phyloP scores from a whole-genome alignment of 768 basidiomycete genomes.

The Lyophyllum decastes region DNA sequence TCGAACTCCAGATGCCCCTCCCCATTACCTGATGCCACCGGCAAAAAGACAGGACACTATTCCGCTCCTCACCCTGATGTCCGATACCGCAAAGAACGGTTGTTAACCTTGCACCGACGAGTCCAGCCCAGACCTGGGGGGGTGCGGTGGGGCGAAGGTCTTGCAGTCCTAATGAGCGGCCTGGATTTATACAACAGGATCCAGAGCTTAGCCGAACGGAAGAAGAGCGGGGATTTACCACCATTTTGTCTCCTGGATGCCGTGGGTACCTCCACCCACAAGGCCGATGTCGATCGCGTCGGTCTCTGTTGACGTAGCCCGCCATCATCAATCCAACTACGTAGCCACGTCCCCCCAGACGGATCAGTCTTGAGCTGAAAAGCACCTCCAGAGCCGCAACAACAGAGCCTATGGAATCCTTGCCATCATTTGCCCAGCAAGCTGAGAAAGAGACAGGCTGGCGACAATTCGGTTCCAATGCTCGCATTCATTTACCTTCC shows the following conservation, averaged over 20 bases:
- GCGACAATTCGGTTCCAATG: not conserved
- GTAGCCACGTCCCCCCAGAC: not conserved
- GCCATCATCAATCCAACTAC: not conserved
- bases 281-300: not conserved
- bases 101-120: too few species aligned
- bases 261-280: not conserved
- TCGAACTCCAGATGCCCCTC: too few species aligned
- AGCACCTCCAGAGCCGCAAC: too few species aligned
- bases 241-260: not conserved
- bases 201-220: not conserved
- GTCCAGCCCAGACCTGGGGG: not conserved
- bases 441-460: too few species aligned
- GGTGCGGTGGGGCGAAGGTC: not conserved
- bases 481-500: not conserved
- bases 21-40: too few species aligned
- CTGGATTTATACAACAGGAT: not conserved
- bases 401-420: too few species aligned
- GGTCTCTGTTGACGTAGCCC: not conserved
- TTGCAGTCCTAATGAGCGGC: conserved; percentile 13
- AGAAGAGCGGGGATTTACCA: not conserved
- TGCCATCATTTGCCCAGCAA: too few species aligned
- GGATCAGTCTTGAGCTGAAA: not conserved
- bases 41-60: too few species aligned
- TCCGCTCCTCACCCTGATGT: too few species aligned
- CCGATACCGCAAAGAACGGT: too few species aligned